Percentiles rank a stretch among this genome's conserved stretches.
Conservation (phyloP, 176 grass and related monocot genomes). For the Aechmea fasciata region DNA sequence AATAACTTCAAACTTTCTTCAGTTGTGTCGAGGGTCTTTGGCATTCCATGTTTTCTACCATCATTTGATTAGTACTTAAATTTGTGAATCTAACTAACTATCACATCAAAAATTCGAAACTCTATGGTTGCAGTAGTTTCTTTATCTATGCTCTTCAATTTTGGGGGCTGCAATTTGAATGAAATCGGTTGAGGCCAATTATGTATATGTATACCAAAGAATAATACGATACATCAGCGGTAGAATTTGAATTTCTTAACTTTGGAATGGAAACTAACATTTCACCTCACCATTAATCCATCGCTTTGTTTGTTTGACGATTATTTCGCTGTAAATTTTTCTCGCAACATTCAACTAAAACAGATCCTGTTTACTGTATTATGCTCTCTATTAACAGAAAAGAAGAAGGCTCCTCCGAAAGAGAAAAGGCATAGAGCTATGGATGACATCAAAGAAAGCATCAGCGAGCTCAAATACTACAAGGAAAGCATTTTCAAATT, state of each 20-base stretch:
- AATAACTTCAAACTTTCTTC: too few species aligned
- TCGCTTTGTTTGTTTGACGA: not conserved
- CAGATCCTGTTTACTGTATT: not conserved
- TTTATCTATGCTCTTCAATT: not conserved
- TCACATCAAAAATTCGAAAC: too few species aligned
- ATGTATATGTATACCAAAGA: not conserved
- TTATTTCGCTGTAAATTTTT: not conserved
- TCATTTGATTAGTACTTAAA: too few species aligned
- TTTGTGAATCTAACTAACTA: too few species aligned
- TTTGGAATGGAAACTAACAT: not conserved
- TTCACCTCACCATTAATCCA: not conserved
- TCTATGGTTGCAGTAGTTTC: too few species aligned
- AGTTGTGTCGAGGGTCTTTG: too few species aligned
- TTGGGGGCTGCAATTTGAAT: not conserved
- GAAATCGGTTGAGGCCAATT: not conserved
- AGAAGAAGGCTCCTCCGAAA: constrained; percentile 55
- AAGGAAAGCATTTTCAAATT: constrained; percentile 77
- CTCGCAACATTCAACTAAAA: not conserved
- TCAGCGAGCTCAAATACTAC: constrained; percentile 66
- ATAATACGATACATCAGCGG: not conserved
- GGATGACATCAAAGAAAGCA: constrained; percentile 91
- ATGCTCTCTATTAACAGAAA: constrained; percentile 31
- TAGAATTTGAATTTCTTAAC: not conserved
- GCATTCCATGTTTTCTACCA: too few species aligned
- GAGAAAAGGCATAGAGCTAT: constrained; percentile 69